These are phyloP conservation scores for Fraxinus quadrangulata DNA, from an alignment of 257 asterid genomes.

Conservation along the genomic window DNA sequence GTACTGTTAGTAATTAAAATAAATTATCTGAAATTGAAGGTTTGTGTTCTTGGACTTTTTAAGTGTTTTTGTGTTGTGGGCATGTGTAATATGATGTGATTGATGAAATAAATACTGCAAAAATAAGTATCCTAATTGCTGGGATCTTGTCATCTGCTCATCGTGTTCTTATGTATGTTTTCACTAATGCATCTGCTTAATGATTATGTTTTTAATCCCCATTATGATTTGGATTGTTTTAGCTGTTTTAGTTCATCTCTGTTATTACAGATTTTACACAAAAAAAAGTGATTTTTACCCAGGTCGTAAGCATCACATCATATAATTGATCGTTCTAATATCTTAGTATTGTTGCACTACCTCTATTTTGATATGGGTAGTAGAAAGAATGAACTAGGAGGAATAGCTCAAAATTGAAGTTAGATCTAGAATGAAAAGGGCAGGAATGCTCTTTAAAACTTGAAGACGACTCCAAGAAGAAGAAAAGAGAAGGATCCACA, in stretches of 20 bases:
- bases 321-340: no score
- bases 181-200: no score
- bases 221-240: no score
- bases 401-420: background rate
- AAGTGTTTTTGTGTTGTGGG: background rate
- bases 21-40: background rate
- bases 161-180: background rate
- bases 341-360: background rate
- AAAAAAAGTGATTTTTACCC: no score
- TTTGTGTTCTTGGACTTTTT: background rate
- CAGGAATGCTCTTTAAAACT: background rate
- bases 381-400: background rate
- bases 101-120: background rate
- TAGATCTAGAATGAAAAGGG: background rate
- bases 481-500: background rate
- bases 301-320: no score
- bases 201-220: no score
- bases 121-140: background rate
- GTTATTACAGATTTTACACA: no score
- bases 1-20: conserved; percentile 34
- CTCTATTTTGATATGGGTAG: background rate
- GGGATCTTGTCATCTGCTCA: background rate
- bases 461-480: background rate
- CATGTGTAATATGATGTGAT: background rate
- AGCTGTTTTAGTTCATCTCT: no score